These are phyloP conservation scores for Hericium rajendrae DNA, from an alignment of 768 basidiomycete genomes.

Conservation along the genomic window DNA sequence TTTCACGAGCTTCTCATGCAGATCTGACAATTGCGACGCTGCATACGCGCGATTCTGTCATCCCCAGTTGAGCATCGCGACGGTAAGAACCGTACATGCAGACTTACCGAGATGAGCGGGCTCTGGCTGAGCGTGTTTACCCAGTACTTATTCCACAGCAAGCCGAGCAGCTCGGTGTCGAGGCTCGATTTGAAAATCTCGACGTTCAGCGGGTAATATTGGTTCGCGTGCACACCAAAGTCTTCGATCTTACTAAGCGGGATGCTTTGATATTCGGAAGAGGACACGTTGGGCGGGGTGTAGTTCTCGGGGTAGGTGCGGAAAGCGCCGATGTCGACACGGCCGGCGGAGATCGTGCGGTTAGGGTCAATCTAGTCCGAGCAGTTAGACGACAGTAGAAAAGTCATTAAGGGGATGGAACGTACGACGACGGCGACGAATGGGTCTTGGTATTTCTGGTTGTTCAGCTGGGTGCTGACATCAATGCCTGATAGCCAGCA, in stretches of 20 bases:
- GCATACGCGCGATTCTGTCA: conserved; percentile 90
- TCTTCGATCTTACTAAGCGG: conserved; percentile 97
- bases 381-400: background rate
- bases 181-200: conserved; percentile 90
- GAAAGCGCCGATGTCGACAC: conserved; percentile 98
- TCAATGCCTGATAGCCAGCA: conserved; percentile 99
- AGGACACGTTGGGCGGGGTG: conserved; percentile 58
- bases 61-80: background rate
- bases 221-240: conserved; percentile 95
- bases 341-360: conserved; percentile 95
- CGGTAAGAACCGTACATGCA: background rate
- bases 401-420: conserved; percentile 9
- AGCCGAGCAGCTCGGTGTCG: conserved; percentile 78
- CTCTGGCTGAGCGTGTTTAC: conserved; percentile 93
- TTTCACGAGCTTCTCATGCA: conserved; percentile 81
- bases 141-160: conserved; percentile 99
- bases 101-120: conserved; percentile 77
- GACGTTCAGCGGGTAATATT: conserved; percentile 91
- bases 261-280: conserved; percentile 92
- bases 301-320: conserved; percentile 95
- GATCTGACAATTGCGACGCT: conserved; percentile 81
- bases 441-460: conserved; percentile 92
- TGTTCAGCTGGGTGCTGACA: conserved; percentile 91
- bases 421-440: conserved; percentile 94
- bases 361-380: conserved; percentile 83